Conservation (phyloP, 2,329 filamentous ascomycete species). For the Aurifilum marmelostoma region DNA sequence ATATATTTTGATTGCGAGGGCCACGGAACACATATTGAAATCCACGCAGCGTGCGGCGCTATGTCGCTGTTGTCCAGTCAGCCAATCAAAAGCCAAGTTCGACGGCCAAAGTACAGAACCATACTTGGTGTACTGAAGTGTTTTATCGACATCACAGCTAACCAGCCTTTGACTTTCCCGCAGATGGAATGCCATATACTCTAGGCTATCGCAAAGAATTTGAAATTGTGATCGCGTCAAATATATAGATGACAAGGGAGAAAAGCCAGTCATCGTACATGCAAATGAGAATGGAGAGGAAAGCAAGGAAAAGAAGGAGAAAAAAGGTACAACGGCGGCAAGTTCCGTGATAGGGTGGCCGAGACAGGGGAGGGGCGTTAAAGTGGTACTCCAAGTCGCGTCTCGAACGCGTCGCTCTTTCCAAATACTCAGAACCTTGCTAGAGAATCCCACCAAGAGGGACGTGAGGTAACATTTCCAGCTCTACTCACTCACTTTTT, state of each 20-base stretch:
- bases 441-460: conserved; percentile 7
- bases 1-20: neutral
- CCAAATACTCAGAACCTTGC: conserved; percentile 22
- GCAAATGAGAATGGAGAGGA: neutral
- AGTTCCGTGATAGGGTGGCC: neutral
- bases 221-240: neutral
- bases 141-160: too few relatives aligned
- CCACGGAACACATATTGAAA: too few relatives aligned
- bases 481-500: neutral
- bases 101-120: too few relatives aligned
- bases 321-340: neutral
- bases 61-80: conserved; percentile 14
- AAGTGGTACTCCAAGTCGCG: conserved; percentile 11
- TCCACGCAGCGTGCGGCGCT: neutral
- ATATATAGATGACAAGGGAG: neutral
- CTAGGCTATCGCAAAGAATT: neutral
- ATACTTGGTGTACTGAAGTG: too few relatives aligned
- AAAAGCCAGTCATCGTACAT: too few relatives aligned
- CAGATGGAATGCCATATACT: neutral
- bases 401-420: conserved; percentile 24
- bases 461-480: neutral
- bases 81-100: conserved; percentile 29
- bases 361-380: neutral
- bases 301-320: neutral
- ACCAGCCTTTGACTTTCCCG: neutral